phyloP scores from a whole-genome alignment of 2,329 filamentous ascomycete species.

The Paraconiothyrium sp. region DNA sequence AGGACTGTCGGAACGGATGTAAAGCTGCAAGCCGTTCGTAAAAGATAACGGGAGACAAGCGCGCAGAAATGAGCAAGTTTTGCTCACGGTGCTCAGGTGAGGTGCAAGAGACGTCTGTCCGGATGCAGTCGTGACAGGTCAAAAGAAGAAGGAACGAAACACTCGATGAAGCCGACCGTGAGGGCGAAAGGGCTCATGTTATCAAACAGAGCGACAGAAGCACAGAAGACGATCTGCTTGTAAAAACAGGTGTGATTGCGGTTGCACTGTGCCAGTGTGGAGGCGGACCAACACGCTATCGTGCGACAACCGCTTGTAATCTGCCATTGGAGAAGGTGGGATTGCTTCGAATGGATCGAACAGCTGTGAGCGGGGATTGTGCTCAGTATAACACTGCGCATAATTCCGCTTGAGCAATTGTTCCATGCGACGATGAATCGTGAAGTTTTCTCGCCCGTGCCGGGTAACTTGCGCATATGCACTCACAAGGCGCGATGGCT shows the following conservation, averaged over 20 bases:
- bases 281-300: neutral
- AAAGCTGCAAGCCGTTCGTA: neutral
- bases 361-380: neutral
- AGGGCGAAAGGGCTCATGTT: neutral
- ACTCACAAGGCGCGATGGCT: constrained; percentile 11
- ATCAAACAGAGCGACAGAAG: neutral
- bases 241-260: neutral
- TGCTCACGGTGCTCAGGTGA: neutral
- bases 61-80: constrained; percentile 17
- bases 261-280: neutral
- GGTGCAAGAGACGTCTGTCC: neutral
- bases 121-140: neutral
- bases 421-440: neutral
- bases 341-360: neutral
- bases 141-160: constrained; percentile 2
- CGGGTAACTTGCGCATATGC: constrained; percentile 16
- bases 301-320: neutral
- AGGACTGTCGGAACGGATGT: neutral
- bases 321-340: neutral
- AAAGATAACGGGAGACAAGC: neutral
- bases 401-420: neutral
- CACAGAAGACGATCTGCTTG: neutral
- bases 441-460: neutral
- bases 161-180: neutral
- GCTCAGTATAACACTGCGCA: neutral